Base-by-base conservation (phyloP, 1,139 yeast species). In the Pichia sp. region DNA sequence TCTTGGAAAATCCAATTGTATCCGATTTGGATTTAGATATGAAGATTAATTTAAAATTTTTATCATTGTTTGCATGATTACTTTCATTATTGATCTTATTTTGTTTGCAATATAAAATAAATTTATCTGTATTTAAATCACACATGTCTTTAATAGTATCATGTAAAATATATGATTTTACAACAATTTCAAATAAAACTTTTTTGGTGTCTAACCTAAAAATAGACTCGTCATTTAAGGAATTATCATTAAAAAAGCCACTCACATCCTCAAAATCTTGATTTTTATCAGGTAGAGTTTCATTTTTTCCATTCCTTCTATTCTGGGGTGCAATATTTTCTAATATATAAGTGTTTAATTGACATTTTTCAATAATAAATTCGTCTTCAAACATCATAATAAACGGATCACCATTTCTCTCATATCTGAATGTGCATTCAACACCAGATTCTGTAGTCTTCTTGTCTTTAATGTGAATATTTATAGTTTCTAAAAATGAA, bases 321-420 rank as follows among this genome's bases (percentile, higher is more conserved):
- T 23, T 26, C 22, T 26, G 5, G 11, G 4, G 24, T 7, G 29
- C 33, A 11, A 9, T 11, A 7, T 31, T 37, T 40, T 68, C 68
- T 25, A 71, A 56, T 35, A 64, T 82, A 39, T 74, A 75, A 0
- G 95, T 86, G 3, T 74, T 65, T 51, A 87, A 76, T 55, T 84
- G 90, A 51, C 87, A 80, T 47, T 77, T 71, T 55, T 87, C 95
- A 35, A 81, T 75, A 53, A 87, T 77, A 42, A 72, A 62, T 2
- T 75, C 71, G 59, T 86, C 95, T 55, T 83, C 89, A 61, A 86
- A 85, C 26, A 80, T 82, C 24, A 87, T 62, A 1, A 78, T 69
- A 46, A 87, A 75, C 0, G 94, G 90, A 6, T 70, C 58, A 0
- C 94, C 94, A 12, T 70, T 70, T 0, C 87, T 74, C 39, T 67